phyloP scores from a whole-genome alignment of 495 filamentous ascomycete species.

The Xylaria intraflava region DNA sequence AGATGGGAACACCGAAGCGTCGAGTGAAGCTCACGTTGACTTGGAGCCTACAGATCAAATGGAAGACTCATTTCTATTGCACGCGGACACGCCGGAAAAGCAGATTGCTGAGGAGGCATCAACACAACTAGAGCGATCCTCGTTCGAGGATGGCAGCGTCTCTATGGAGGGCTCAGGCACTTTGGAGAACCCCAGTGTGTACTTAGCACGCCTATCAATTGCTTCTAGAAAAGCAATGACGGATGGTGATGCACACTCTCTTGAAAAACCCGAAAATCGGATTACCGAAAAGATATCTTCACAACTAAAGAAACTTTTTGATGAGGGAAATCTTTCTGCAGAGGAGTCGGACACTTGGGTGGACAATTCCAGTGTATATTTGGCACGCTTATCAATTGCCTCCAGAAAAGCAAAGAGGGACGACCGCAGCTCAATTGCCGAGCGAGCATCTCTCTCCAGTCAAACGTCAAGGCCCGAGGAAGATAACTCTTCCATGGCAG shows the following conservation, averaged over 20 bases:
- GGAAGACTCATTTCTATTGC: neutral
- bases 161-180: slow-evolving; percentile 4
- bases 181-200: slow-evolving; percentile 25
- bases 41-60: neutral
- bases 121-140: slow-evolving; percentile 5
- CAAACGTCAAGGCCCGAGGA: slow-evolving; percentile 17
- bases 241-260: neutral
- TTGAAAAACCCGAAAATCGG: neutral
- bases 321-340: neutral
- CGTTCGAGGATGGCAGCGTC: neutral
- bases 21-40: neutral
- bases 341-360: slow-evolving; percentile 9
- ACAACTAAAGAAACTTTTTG: slow-evolving; percentile 1
- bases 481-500: slow-evolving; percentile 22
- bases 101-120: slow-evolving; percentile 2
- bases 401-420: slow-evolving; percentile 21
- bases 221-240: slow-evolving; percentile 21
- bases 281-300: neutral
- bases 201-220: slow-evolving; percentile 30
- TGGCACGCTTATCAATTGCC: slow-evolving; percentile 31
- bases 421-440: slow-evolving; percentile 6
- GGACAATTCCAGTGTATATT: slow-evolving; percentile 27
- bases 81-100: neutral
- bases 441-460: slow-evolving; percentile 13
- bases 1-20: neutral